Conservation (phyloP, 2,329 filamentous ascomycete species). For the Thelonectria blattea region DNA sequence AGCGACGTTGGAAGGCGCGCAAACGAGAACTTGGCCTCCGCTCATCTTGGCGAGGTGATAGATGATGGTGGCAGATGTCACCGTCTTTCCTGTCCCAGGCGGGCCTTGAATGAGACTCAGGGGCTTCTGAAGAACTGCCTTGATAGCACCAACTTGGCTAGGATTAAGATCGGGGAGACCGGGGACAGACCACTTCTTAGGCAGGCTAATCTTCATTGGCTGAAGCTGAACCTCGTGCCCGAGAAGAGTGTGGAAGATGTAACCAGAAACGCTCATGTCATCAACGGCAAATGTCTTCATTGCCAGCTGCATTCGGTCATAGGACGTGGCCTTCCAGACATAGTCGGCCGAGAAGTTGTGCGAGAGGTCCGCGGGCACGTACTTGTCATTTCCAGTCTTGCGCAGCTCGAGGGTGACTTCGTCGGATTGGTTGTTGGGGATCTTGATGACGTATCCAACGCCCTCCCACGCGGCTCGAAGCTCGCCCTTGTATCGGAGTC, state of each 20-base stretch:
- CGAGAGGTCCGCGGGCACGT: slow-evolving; percentile 92
- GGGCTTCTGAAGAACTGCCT: slow-evolving; percentile 90
- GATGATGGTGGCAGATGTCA: slow-evolving; percentile 98
- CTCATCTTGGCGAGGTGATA: slow-evolving; percentile 97
- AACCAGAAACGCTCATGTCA: slow-evolving; percentile 97
- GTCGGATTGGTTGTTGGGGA: slow-evolving; percentile 98
- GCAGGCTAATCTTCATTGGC: slow-evolving; percentile 93
- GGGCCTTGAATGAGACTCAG: slow-evolving; percentile 96
- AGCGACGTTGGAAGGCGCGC: slow-evolving; percentile 96
- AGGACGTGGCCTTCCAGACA: slow-evolving; percentile 99
- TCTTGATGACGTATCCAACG: slow-evolving; percentile 98
- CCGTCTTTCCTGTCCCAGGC: slow-evolving; percentile 96
- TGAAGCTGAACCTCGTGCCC: slow-evolving; percentile 94
- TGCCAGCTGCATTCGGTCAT: slow-evolving; percentile 97
- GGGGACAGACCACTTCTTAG: slow-evolving; percentile 95
- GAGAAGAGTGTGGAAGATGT: slow-evolving; percentile 96
- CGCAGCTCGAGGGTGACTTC: slow-evolving; percentile 95
- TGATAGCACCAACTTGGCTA: slow-evolving; percentile 96
- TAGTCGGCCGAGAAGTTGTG: slow-evolving; percentile 99
- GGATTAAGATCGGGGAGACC: slow-evolving; percentile 93
- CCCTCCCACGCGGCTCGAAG: slow-evolving; percentile 93
- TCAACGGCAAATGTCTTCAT: slow-evolving; percentile 99
- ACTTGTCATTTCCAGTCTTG: slow-evolving; percentile 94
- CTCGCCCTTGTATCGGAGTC: slow-evolving; percentile 94
- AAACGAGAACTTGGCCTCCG: slow-evolving; percentile 92